Base-by-base conservation (phyloP, 2,329 filamentous ascomycete genomes). In the Trichoderma citrinoviride region DNA sequence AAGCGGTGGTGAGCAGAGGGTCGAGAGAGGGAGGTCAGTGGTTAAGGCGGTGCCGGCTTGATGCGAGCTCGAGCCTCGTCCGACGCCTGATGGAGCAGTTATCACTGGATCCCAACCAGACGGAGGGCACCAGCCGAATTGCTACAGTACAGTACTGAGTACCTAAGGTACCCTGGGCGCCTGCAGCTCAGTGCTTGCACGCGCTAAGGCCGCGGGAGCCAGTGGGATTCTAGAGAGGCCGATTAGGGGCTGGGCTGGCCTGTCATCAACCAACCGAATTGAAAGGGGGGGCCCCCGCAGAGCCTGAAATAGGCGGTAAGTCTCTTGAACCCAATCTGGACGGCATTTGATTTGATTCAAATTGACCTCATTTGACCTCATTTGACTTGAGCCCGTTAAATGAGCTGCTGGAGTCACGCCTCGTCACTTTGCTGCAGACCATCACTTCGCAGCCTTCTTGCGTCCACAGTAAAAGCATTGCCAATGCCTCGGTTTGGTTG, bases 51-150 rank as follows among this genome's bases (percentile, higher is more conserved):
- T 64, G 33, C 43, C 64, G 52, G 46, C 52, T 56, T 25, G 58
- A 25, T 53, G 58, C 64, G 50, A 53, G 63, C 63, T 65, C 63
- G 41, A 65, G 53, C 29, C 63, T 49, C 49, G 29, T 53, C 55
- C 40, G 37, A 19, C 33, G 55, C 56, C 56, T 53, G 47, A 53
- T 27, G 37, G 40, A 41, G 49, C 49, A 52, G 49, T 14, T 37
- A 37, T 37, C 33, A 37, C 33, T 37, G 33, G 33, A 37, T 37
- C 33, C 33, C 33, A 37, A 33, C 29, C 29, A 33, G 29, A 33
- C 7, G 29, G 29, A 33, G 29, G 29, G 29, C 29, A 33, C 29
- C 7, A 33, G 10, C 10, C 10, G 29, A 29, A 5, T 7, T 29
- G 27, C 27, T 29, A 29, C 7, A 7, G 27, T 29, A 29, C 27